Base-by-base conservation (phyloP, 805 yeast species). In the Ogataea thermomethanolica region DNA sequence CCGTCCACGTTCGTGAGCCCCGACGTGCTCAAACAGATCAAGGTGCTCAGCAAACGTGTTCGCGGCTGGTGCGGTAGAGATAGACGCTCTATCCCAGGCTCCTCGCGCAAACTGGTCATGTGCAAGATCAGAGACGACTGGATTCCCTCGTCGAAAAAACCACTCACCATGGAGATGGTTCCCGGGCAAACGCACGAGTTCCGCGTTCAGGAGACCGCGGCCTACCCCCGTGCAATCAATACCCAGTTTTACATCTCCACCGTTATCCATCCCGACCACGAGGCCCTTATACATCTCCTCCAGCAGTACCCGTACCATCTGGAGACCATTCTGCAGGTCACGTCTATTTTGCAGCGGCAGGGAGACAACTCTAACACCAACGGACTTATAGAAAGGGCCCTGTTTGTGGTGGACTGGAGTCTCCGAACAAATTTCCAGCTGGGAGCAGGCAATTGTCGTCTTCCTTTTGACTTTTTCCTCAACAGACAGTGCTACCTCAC, bases 11-110 rank as follows among this genome's bases (percentile, higher is more conserved):
- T 81, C 25, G 73, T 79, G 0, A 74, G 84, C 0, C 91, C 90
- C 0, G 89, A 82, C 45, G 74, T 78, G 13, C 59, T 84, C 41
- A 75, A 70, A 36, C 86, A 81, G 53, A 75, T 82, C 49, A 81
- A 78, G 51, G 71, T 71, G 61, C 46, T 72, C 62, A 71, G 77
- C 7, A 67, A 72, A 39, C 57, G 74, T n/a, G 78, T 85, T 1
- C 71, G 85, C 51, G 89, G 88, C 17, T 87, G 95, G 95, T 84
- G 88, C 32, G 95, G 95, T 0, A 74, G 76, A 46, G 95, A 86
- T 53, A 76, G 81, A 46, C 63, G 83, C 34, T 65, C 78, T 5
- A 76, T 85, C 3, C 96, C 96, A 0, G 91, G 91, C 21, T 76
- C 86, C 1, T 62, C 78, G 0, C 71, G 88, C 46, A 83, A 84